Evolutionary conservation across 768 basidiomycete genomes (phyloP).

Genomic region (Suillus clintonianus): DNA sequence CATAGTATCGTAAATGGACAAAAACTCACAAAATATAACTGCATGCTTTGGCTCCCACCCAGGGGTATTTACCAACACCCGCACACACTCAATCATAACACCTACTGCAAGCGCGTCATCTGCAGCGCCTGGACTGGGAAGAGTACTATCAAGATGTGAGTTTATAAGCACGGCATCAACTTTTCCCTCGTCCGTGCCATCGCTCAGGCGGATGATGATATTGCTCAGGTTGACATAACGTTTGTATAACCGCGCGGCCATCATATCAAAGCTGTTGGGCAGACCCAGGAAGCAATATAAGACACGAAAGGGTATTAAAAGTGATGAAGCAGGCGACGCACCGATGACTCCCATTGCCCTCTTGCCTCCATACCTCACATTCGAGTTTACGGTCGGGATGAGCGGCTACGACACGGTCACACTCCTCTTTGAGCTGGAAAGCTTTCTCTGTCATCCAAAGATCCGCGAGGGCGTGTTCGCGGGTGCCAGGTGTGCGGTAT

Average conservation of each 20-base stretch:
- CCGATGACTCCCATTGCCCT: slow-evolving; percentile 88
- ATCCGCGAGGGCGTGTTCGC: slow-evolving; percentile 85
- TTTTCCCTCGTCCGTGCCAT: slow-evolving; percentile 70
- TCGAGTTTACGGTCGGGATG: slow-evolving; percentile 59
- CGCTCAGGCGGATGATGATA: slow-evolving; percentile 83
- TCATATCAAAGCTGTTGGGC: slow-evolving; percentile 84
- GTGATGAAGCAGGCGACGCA: slow-evolving; percentile 36
- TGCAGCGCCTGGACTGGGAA: slow-evolving; percentile 86
- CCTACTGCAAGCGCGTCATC: slow-evolving; percentile 90
- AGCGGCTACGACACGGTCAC: slow-evolving; percentile 53
- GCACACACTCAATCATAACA: slow-evolving; percentile 86
- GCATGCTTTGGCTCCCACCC: slow-evolving; percentile 74
- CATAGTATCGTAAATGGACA: neutral
- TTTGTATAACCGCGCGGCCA: slow-evolving; percentile 81
- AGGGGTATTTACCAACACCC: slow-evolving; percentile 69
- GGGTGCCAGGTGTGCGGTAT: slow-evolving; percentile 88
- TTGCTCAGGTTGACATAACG: slow-evolving; percentile 88
- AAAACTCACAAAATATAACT: slow-evolving; percentile 75
- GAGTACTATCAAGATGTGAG: slow-evolving; percentile 85
- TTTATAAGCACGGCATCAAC: slow-evolving; percentile 86
- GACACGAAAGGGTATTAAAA: neutral
- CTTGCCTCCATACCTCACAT: slow-evolving; percentile 90
- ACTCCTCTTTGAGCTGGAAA: slow-evolving; percentile 57
- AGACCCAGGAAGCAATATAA: neutral
- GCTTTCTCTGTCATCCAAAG: slow-evolving; percentile 77